These are phyloP conservation scores for Chytridium lagenaria DNA, from an alignment of 371 early-diverging fungal genomes.

Conservation along the genomic window DNA sequence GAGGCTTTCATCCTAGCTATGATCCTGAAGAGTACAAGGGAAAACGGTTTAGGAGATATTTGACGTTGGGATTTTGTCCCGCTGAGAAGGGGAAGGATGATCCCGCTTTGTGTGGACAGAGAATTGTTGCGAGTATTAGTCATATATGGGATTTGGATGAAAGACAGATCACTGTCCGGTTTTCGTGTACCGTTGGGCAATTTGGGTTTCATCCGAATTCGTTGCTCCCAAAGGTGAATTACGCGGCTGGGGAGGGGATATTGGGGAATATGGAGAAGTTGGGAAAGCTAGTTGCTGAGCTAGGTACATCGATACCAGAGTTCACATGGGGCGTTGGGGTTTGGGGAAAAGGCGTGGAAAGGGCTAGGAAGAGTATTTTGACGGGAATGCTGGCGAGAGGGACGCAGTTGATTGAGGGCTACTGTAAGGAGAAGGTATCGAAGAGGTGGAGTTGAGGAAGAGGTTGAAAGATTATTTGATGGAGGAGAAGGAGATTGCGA, in stretches of 20 bases:
- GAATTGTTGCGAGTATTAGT: not conserved
- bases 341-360: constrained; percentile 9
- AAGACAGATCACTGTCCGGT: not conserved
- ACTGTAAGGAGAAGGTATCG: not conserved
- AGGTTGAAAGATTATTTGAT: constrained; percentile 9
- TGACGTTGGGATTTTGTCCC: constrained; percentile 11
- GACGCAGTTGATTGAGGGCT: not conserved
- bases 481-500: constrained; percentile 3
- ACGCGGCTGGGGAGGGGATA: constrained; percentile 5
- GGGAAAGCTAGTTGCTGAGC: not conserved
- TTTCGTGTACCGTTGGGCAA: constrained; percentile 9
- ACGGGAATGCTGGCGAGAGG: not conserved
- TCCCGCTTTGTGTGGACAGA: not conserved
- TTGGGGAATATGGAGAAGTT: not conserved
- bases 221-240: not conserved
- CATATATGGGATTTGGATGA: not conserved
- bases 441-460: not conserved
- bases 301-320: not conserved
- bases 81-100: not conserved
- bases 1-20: not conserved
- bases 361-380: constrained; percentile 6
- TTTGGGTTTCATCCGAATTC: constrained; percentile 8
- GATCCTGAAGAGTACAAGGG: not conserved
- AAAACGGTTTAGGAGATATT: not conserved
- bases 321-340: constrained; percentile 9